Percentiles rank a stretch among this genome's conserved stretches.
Conservation (phyloP, 106 monocot species). For the Allium sativum region DNA sequence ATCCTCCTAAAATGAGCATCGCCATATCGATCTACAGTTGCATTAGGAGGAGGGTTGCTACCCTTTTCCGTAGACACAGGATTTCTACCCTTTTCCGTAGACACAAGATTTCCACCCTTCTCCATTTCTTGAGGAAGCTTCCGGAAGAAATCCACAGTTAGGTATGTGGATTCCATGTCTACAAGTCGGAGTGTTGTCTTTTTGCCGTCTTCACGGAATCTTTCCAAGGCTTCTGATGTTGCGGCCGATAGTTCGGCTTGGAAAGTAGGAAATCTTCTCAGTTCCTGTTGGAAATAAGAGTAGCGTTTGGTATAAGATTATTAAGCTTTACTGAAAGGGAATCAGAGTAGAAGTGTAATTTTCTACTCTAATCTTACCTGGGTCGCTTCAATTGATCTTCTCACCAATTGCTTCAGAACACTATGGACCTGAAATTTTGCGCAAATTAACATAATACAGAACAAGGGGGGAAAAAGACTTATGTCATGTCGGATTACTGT, state of each 20-base stretch:
- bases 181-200: conserved; percentile 73
- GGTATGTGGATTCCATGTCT: conserved; percentile 87
- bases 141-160: conserved; percentile 92
- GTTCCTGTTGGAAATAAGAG: conserved; percentile 35
- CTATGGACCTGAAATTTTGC: conserved; percentile 41
- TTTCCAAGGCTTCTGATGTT: conserved; percentile 56
- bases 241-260: conserved; percentile 76
- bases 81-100: conserved; percentile 39
- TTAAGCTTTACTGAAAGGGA: background rate
- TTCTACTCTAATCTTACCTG: conserved; percentile 20
- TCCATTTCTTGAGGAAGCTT: conserved; percentile 82
- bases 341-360: background rate
- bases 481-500: too few relatives aligned
- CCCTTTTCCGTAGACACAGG: too few relatives aligned
- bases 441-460: conserved; percentile 4
- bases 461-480: too few relatives aligned
- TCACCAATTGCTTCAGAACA: conserved; percentile 52
- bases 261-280: conserved; percentile 77
- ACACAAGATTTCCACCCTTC: conserved; percentile 27
- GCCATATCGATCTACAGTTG: conserved; percentile 31
- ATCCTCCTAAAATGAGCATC: conserved; percentile 86
- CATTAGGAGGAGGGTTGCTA: background rate
- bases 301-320: background rate
- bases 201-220: conserved; percentile 60
- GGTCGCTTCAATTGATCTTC: conserved; percentile 59